A percentile compares a stretch with the other conserved stretches of the same genome.
phyloP scores from a whole-genome alignment of 805 yeast species.

The Candida sonorensis region DNA sequence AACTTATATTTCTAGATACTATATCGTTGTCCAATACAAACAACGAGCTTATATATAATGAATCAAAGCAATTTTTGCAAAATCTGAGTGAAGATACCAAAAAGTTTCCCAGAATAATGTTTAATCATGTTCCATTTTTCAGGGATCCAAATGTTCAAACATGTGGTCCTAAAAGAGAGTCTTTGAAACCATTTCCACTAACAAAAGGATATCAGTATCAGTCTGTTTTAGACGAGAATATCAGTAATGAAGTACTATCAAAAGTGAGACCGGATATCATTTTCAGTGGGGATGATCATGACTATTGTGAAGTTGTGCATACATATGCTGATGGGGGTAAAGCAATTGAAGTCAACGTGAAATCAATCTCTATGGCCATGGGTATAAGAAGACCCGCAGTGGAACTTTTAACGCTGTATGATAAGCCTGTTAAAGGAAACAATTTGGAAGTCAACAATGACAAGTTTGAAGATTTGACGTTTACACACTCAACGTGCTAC shows the following conservation, averaged over 20 bases:
- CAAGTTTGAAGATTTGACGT: constrained; percentile 16
- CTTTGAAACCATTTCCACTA: constrained; percentile 56
- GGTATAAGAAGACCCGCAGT: constrained; percentile 83
- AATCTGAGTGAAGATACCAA: constrained; percentile 22
- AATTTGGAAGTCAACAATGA: constrained; percentile 4
- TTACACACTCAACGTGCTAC: constrained; percentile 37
- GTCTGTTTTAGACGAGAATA: constrained; percentile 65
- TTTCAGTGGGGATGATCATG: constrained; percentile 96
- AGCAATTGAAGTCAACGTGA: constrained; percentile 70
- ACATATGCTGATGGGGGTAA: constrained; percentile 5
- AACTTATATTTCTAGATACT: constrained; percentile 72
- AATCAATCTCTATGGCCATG: constrained; percentile 88
- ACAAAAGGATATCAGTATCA: constrained; percentile 80
- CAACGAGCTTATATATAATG: constrained; percentile 34
- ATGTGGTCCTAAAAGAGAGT: constrained; percentile 80
- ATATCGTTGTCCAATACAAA: constrained; percentile 67
- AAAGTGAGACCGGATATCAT: constrained; percentile 58
- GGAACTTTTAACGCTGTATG: constrained; percentile 61
- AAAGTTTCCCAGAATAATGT: constrained; percentile 53
- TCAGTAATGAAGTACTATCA: constrained; percentile 52
- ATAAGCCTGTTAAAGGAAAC: constrained; percentile 1
- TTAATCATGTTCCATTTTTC: constrained; percentile 85
- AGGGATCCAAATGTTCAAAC: constrained; percentile 52
- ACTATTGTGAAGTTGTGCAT: constrained; percentile 51
- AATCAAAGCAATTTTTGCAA: constrained; percentile 49